A percentile compares a stretch with the other conserved stretches of the same genome.
phyloP scores from a whole-genome alignment of 164 flowering plant genomes.

The Magnolia kwangsiensis region DNA sequence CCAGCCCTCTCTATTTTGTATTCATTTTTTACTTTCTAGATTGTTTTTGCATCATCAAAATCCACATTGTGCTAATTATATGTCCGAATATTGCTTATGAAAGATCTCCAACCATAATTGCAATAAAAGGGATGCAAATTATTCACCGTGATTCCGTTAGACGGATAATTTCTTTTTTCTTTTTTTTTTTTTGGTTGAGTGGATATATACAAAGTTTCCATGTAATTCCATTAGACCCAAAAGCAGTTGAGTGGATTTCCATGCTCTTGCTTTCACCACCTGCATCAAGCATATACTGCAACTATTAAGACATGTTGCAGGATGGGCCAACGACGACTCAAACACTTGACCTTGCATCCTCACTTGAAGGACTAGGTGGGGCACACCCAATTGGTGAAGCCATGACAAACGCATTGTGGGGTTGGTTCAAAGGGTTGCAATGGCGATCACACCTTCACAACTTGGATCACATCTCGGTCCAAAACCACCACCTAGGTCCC shows the following conservation, averaged over 20 bases:
- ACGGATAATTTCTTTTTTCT: not conserved
- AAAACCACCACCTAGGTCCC: slow-evolving; percentile 62
- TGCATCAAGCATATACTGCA: not conserved
- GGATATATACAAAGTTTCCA: slow-evolving; percentile 18
- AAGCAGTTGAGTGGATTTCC: slow-evolving; percentile 43
- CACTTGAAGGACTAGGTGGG: slow-evolving; percentile 64
- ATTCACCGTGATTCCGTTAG: not conserved
- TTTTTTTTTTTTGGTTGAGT: not conserved
- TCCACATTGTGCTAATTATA: not conserved
- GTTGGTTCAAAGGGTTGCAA: slow-evolving; percentile 89
- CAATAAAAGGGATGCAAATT: not conserved
- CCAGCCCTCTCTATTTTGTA: not conserved
- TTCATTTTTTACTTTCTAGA: not conserved
- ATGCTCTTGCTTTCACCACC: not conserved
- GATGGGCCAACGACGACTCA: slow-evolving; percentile 47
- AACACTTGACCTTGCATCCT: slow-evolving; percentile 74
- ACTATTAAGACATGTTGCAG: slow-evolving; percentile 24
- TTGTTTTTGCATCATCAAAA: not conserved
- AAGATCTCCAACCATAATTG: not conserved
- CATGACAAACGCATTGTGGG: slow-evolving; percentile 39
- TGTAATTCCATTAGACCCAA: slow-evolving; percentile 73
- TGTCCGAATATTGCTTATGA: too few relatives aligned
- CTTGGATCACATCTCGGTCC: slow-evolving; percentile 32
- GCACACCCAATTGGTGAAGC: slow-evolving; percentile 36
- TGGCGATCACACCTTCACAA: slow-evolving; percentile 75